A percentile compares a stretch with the other conserved stretches of the same genome.
Evolutionary conservation across 23 red algal genomes (phyloP).

Genomic region (Chondrus crispus): DNA sequence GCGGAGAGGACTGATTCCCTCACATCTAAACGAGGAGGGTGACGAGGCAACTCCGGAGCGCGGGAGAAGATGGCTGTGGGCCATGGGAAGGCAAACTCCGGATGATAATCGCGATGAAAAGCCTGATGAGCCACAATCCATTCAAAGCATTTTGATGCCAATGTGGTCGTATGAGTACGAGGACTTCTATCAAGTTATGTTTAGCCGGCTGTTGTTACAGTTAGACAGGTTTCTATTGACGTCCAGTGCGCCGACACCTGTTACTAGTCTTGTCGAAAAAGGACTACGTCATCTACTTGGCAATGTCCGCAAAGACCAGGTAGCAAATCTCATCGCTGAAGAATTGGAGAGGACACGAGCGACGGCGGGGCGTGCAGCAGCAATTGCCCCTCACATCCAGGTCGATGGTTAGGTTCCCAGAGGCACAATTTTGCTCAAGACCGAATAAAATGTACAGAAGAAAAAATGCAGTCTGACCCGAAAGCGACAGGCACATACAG

Average conservation of each 20-base stretch:
- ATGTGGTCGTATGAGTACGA: not conserved
- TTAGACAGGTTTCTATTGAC: not conserved
- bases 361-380: slow-evolving; percentile 21
- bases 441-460: too few species aligned
- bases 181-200: not conserved
- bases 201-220: not conserved
- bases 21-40: slow-evolving; percentile 56
- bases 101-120: not conserved
- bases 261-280: too few species aligned
- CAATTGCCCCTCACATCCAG: slow-evolving; percentile 36
- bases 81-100: too few species aligned
- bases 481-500: too few species aligned
- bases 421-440: too few species aligned
- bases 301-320: not conserved
- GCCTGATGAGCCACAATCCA: not conserved
- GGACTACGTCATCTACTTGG: not conserved
- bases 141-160: not conserved
- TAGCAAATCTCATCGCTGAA: not conserved
- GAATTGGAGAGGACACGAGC: slow-evolving; percentile 17
- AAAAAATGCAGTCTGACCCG: too few species aligned
- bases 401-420: slow-evolving; percentile 31
- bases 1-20: slow-evolving; percentile 37
- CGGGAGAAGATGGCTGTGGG: not conserved
- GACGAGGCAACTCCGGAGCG: slow-evolving; percentile 49
- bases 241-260: not conserved